Evolutionary conservation across 2,329 filamentous ascomycete genomes (phyloP).

Genomic region (Xylariaceae sp.): DNA sequence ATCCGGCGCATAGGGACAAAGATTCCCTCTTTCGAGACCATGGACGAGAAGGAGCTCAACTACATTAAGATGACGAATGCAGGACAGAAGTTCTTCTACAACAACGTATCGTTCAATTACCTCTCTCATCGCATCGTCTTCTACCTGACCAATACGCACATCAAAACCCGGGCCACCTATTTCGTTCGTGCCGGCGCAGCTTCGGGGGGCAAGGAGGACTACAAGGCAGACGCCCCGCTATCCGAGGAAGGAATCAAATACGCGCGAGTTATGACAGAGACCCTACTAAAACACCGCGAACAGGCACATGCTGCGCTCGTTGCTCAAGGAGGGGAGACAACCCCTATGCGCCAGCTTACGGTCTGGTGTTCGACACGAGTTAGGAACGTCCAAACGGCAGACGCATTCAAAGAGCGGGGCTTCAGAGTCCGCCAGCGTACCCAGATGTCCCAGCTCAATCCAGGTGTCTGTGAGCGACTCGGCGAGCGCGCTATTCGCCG

Average conservation of each 20-base stretch:
- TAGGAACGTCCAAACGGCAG: slow-evolving; percentile 84
- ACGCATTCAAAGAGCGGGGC: slow-evolving; percentile 71
- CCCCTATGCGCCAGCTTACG: slow-evolving; percentile 72
- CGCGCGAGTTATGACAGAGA: slow-evolving; percentile 79
- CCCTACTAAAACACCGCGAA: slow-evolving; percentile 76
- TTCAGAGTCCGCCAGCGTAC: slow-evolving; percentile 87
- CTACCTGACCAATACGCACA: slow-evolving; percentile 95
- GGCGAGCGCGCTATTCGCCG: slow-evolving; percentile 75
- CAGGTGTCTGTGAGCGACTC: slow-evolving; percentile 92
- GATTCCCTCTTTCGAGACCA: slow-evolving; percentile 94
- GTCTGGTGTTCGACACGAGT: slow-evolving; percentile 94
- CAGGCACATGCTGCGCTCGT: slow-evolving; percentile 69
- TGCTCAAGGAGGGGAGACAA: slow-evolving; percentile 61
- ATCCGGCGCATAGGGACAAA: slow-evolving; percentile 83
- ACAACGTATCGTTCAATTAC: slow-evolving; percentile 96
- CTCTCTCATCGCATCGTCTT: slow-evolving; percentile 96
- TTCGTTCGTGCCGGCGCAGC: slow-evolving; percentile 86
- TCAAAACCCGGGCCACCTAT: slow-evolving; percentile 90
- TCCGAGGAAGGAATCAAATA: slow-evolving; percentile 78
- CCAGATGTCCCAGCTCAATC: slow-evolving; percentile 96
- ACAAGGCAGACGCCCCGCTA: slow-evolving; percentile 83
- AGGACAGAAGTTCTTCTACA: slow-evolving; percentile 86
- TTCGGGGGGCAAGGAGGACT: slow-evolving; percentile 74
- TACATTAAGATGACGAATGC: slow-evolving; percentile 99
- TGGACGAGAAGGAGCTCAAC: slow-evolving; percentile 90